Base-by-base conservation (phyloP, 495 filamentous ascomycete genomes). In the Thozetella sp. region DNA sequence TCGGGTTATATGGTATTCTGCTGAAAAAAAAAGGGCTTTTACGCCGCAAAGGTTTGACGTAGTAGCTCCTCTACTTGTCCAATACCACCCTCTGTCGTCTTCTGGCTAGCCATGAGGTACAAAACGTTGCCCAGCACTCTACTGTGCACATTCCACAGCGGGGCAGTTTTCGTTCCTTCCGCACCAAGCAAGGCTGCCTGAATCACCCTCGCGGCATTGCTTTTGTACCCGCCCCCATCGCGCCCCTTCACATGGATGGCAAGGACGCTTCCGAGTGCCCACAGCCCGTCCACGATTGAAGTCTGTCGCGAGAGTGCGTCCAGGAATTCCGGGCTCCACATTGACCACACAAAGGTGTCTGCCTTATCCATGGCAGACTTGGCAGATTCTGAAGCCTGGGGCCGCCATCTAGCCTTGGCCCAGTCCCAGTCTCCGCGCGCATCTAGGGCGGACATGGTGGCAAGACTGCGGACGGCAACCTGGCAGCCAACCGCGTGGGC, bases 401-500 rank as follows among this genome's bases (percentile, higher is more conserved):
- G 52, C 30, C 15, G 51, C 62, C 25, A 68, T n/a, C 82, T 83
- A 80, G 54, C 74, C 72, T 54, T 72, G 52, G 64, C 66, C 78
- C 77, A 79, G 50, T 63, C 61, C 85, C 85, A 89, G 0, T 71
- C 72, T 0, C 80, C 83, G 15, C 63, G 55, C 3, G 56, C 67
- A 4, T 89, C 84, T 75, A 91, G 80, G 13, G 73, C 59, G 51
- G 75, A 68, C 79, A 92, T 80, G 40, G 73, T 74, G 54, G 69
- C 70, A 40, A 93, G 57, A 9, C 83, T 85, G 23, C 83, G 80
- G 15, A 83, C 74, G 0, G 89, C 90, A 13, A 93, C 89, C 15
- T 85, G 81, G 62, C 90, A 93, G 0, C 90, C 90, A 10, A 93
- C 80, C 0, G 90, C 77, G 68, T 93, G 90, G 2, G 90, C 90